These are phyloP conservation scores for Ceratocystis diversiconidia DNA, from an alignment of 2,329 filamentous ascomycete genomes.

Conservation along the genomic window DNA sequence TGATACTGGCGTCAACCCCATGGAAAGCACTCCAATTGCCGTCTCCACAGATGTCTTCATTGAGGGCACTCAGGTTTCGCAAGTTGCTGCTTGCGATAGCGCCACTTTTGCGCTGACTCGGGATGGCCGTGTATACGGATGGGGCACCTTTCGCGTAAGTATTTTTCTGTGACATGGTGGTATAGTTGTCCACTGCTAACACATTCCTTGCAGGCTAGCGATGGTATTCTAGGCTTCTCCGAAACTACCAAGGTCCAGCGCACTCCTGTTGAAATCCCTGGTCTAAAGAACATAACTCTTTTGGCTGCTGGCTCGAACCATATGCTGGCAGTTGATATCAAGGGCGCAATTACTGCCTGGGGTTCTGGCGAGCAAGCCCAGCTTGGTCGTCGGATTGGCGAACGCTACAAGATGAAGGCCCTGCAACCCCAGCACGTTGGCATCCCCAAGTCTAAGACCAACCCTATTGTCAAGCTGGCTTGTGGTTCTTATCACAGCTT, in stretches of 20 bases:
- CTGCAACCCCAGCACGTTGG: slow-evolving; percentile 46
- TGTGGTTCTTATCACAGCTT: slow-evolving; percentile 74
- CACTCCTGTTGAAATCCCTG: slow-evolving; percentile 41
- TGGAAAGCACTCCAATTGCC: slow-evolving; percentile 51
- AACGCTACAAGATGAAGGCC: slow-evolving; percentile 47
- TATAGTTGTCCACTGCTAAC: not conserved
- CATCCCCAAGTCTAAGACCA: slow-evolving; percentile 38
- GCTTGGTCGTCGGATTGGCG: slow-evolving; percentile 45
- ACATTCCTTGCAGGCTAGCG: slow-evolving; percentile 29
- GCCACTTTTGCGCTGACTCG: slow-evolving; percentile 63
- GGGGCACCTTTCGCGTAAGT: slow-evolving; percentile 57
- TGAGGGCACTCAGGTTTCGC: slow-evolving; percentile 43
- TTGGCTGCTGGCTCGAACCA: slow-evolving; percentile 58
- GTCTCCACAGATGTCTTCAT: slow-evolving; percentile 46
- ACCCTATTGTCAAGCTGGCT: slow-evolving; percentile 33
- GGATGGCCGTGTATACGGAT: slow-evolving; percentile 64
- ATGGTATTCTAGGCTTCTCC: slow-evolving; percentile 52
- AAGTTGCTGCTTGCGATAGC: slow-evolving; percentile 60
- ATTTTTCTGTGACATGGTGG: not conserved
- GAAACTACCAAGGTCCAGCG: slow-evolving; percentile 36
- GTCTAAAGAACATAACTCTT: slow-evolving; percentile 50
- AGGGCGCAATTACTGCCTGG: slow-evolving; percentile 55
- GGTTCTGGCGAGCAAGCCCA: slow-evolving; percentile 56
- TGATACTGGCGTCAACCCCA: slow-evolving; percentile 54
- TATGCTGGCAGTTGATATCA: slow-evolving; percentile 50